These are phyloP conservation scores for Porcisia deanei DNA, from an alignment of 208 protist genomes.

Conservation along the genomic window DNA sequence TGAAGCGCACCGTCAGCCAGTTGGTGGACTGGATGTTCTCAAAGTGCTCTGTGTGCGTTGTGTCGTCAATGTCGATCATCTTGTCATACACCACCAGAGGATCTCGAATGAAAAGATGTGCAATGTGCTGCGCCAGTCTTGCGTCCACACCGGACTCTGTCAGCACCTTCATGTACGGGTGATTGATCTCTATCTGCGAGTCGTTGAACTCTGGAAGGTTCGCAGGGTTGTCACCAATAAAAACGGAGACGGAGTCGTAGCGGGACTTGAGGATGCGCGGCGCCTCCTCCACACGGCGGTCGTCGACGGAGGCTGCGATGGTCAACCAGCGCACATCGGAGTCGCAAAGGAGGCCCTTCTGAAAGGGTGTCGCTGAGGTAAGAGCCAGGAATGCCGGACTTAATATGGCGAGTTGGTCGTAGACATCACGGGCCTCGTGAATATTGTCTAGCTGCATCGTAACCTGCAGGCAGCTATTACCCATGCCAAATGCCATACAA, in stretches of 20 bases:
- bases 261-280: constrained; percentile 95
- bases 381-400: constrained; percentile 97
- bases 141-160: constrained; percentile 90
- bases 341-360: constrained; percentile 96
- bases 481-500: constrained; percentile 99
- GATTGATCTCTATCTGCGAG: constrained; percentile 84
- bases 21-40: constrained; percentile 99
- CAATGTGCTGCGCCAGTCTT: constrained; percentile 94
- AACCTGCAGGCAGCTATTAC: constrained; percentile 97
- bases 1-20: constrained; percentile 98
- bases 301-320: constrained; percentile 96
- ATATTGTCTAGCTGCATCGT: constrained; percentile 96
- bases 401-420: constrained; percentile 97
- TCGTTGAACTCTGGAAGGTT: constrained; percentile 91
- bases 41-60: constrained; percentile 95
- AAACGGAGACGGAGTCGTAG: constrained; percentile 96
- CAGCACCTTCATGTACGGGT: constrained; percentile 72
- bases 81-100: constrained; percentile 97
- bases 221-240: constrained; percentile 70
- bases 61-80: constrained; percentile 95
- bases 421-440: constrained; percentile 94
- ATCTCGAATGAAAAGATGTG: constrained; percentile 98
- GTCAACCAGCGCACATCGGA: constrained; percentile 97
- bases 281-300: constrained; percentile 92
- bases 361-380: constrained; percentile 95